Percentiles rank a stretch among this genome's conserved stretches.
phyloP scores from a whole-genome alignment of 1,284 basidiomycete species.

The Leccinum laetum region DNA sequence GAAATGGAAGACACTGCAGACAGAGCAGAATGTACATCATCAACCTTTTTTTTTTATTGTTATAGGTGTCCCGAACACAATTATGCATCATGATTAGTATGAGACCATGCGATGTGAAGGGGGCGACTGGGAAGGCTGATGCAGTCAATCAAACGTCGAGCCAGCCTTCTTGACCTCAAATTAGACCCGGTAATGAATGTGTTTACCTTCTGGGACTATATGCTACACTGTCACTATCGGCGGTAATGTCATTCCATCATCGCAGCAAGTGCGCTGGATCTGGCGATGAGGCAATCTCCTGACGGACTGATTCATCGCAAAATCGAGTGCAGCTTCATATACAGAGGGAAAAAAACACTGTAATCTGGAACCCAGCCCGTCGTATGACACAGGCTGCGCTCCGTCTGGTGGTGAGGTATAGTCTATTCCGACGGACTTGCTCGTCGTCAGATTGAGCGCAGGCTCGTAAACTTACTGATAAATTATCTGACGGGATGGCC shows the following conservation, averaged over 20 bases:
- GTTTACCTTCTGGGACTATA: neutral
- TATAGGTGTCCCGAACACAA: neutral
- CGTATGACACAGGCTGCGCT: no score
- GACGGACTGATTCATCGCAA: neutral
- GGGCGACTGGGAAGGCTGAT: neutral
- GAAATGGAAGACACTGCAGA: slow-evolving; percentile 10
- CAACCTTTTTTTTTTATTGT: neutral
- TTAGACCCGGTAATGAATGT: neutral
- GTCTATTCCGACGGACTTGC: no score
- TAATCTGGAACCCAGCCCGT: neutral
- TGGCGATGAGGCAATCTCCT: neutral
- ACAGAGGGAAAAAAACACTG: neutral
- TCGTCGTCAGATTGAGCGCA: no score
- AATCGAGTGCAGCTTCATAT: neutral
- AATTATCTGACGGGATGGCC: neutral
- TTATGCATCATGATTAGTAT: neutral
- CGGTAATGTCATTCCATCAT: neutral
- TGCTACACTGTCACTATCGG: neutral
- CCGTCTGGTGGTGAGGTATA: no score
- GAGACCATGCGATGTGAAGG: neutral
- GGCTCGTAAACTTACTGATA: no score
- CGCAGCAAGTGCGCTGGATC: neutral
- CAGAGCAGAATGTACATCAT: slow-evolving; percentile 4
- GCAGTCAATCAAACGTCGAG: neutral
- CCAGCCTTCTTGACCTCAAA: neutral